Conservation (phyloP, 1,139 yeast species). For the Kluyveromyces sp. region DNA sequence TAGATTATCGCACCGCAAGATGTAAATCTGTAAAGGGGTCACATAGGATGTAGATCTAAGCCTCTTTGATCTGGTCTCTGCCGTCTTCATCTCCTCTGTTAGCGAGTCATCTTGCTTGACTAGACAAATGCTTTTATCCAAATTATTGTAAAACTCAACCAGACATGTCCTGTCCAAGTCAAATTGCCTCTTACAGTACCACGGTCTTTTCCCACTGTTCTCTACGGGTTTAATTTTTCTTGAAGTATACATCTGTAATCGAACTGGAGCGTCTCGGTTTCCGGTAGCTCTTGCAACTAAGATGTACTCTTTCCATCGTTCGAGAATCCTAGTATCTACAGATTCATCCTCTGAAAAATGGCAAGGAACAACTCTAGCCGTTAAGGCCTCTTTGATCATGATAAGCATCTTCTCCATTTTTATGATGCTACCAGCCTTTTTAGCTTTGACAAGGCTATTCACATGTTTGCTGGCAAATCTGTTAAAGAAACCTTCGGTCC, state of each 20-base stretch:
- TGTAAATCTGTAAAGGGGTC: slow-evolving; percentile 35
- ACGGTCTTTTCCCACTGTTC: neutral
- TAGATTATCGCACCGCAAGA: slow-evolving; percentile 49
- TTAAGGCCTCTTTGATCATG: slow-evolving; percentile 40
- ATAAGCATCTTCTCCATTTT: slow-evolving; percentile 63
- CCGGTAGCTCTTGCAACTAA: slow-evolving; percentile 60
- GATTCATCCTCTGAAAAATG: slow-evolving; percentile 43
- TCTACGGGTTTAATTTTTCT: slow-evolving; percentile 34
- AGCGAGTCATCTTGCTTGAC: slow-evolving; percentile 33
- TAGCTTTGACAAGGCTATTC: slow-evolving; percentile 8
- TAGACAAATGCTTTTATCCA: slow-evolving; percentile 64
- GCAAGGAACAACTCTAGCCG: slow-evolving; percentile 25
- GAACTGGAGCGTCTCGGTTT: slow-evolving; percentile 41
- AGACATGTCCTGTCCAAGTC: slow-evolving; percentile 21
- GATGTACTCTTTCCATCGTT: slow-evolving; percentile 70
- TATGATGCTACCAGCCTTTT: slow-evolving; percentile 51
- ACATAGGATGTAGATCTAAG: slow-evolving; percentile 9
- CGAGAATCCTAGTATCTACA: slow-evolving; percentile 49
- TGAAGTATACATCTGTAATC: slow-evolving; percentile 54
- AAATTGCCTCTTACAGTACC: slow-evolving; percentile 26
- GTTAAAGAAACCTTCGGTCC: slow-evolving; percentile 10
- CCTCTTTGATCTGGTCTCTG: slow-evolving; percentile 17
- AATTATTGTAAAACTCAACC: slow-evolving; percentile 52
- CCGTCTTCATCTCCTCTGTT: slow-evolving; percentile 7
- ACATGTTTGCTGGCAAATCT: slow-evolving; percentile 10